Evolutionary conservation across 345 rosid species (phyloP), one percentile per base, ranked within the genome.

Genomic region (Aquilaria yunnanensis): DNA sequence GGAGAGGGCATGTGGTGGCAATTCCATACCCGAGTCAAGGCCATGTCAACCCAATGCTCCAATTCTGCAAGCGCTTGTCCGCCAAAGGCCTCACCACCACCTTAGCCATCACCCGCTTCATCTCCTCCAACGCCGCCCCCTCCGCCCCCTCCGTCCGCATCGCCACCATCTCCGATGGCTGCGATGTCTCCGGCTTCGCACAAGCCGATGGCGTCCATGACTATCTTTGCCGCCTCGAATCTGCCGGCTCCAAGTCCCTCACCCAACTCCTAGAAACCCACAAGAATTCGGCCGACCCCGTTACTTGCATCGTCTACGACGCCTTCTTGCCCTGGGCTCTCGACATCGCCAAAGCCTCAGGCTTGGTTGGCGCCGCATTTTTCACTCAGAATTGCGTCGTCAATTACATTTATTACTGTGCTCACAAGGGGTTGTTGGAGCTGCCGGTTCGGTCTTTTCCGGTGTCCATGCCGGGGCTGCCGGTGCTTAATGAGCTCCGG

Each of bases 331-430:
- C 80, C 0, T 90, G 96, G 96, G 85, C 75, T 2, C 72, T 88
- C 14, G 90, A 85, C n/a, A 75, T 88, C 12, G 85, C 89, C 41
- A 78, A 80, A 50, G 66, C 63, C n/a, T 76, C 76, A 1, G 87
- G 82, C n/a, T 32, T 87, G 5, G 14, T 48, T 6, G 88, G 70
- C 0, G 92, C 89, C 2, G 76, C 82, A 3, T 85, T 90, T 68
- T 90, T 90, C 46, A 88, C 97, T 3, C 92, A 88, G 45, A 59
- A 77, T 5, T 88, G 92, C 57, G 76, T 78, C 0, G 89, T 87
- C 9, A 67, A 87, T 75, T 87, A 72, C 53, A 46, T 90, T 4
- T 83, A 79, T 47, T 85, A 84, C n/a, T 56, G 64, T n/a, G 55
- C 69, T 63, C 73, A 74, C 12, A 55, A 33, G 5, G 81, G 84